Evolutionary conservation across 1,139 yeast genomes (phyloP), one percentile per base, ranked within the genome.

Genomic region (Nakaseomyces nivariensis): DNA sequence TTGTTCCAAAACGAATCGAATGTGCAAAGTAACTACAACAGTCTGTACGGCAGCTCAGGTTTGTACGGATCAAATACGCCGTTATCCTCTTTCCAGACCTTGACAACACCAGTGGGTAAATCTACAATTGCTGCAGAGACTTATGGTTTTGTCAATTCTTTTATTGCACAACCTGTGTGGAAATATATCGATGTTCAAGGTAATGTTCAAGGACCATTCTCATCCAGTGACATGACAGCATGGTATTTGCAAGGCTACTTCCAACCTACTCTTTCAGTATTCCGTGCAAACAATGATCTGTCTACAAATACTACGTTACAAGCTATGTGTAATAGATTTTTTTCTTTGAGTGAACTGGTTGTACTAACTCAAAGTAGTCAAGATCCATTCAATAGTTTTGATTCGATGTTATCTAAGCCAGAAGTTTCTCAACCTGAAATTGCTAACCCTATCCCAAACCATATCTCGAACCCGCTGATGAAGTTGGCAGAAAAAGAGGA

Each of bases 21-120:
- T 29, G 13, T 29, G 92, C 48, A 84, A 81, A 60, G 98, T 92
- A 67, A 90, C 92, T 63, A 69, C 77, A 51, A 77, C 79, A 0
- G 88, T 92, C 5, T 92, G 98, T 98, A 77, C 76, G 51, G 61
- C 78, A 4, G 62, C 67, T 45, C 97, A 97, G 32, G 75, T 5
- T 4, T 41, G 25, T 41, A 27, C n/a, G 44, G 25, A 5, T 27
- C 44, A 9, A 41, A 41, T 11, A 41, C 44, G 10, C 44, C 44
- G 25, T 5, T 41, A 11, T 41, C 44, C 6, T 25, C 31, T 4
- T 29, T 27, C 25, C 44, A 41, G 25, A 29, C 33, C 5, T 13
- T 41, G 24, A 29, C 25, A 8, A 27, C 44, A 13, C 44, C 44
- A 27, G 34, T 29, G 5, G 34, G 34, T 2, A 41, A 41, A 26